Evolutionary conservation across 805 yeast genomes (phyloP), one percentile per base, ranked within the genome.

Genomic region (Schizosaccharomyces osmophilus): DNA sequence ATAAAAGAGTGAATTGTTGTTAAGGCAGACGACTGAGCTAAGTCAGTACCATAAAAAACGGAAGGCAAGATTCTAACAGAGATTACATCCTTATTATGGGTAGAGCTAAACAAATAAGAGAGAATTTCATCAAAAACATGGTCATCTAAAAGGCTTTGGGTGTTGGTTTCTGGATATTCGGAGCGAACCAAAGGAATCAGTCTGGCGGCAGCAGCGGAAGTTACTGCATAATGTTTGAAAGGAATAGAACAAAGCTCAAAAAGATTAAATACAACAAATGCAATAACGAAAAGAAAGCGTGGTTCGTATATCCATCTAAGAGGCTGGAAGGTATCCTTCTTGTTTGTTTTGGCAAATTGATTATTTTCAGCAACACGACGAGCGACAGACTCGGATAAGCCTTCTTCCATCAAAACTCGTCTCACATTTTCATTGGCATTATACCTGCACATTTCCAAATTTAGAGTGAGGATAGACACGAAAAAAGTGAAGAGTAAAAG

Each of bases 321-420:
- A 11, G 41, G 41, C 8, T 13, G 41, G 15, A 13, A 36, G 17
- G 17, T 36, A 36, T 11, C 41, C 17, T 36, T 36, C 41, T n/a
- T 19, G 17, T n/a, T 45, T 19, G 51, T 45, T 9, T n/a, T 11
- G 13, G 51, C 22, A 45, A 24, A 45, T 19, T 45, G 26, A 9
- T 45, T 45, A 17, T 9, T 24, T n/a, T 45, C 55, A 61, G 64
- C 29, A 43, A 88, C 89, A 48, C 81, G 77, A 65, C 80, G 82
- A 11, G 96, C 96, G 42, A 85, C 84, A 59, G 75, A 71, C 48
- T 81, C 80, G 55, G 85, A 78, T 42, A 90, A 79, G 31, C 98
- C 97, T 68, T 90, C 98, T 70, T 90, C 98, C 74, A 89, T 93
- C 65, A 90, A 76, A 36, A 86, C 87, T 64, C 80, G 82, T 69